Base-by-base conservation (phyloP, 306 rosid genomes). In the Abrus precatorius region DNA sequence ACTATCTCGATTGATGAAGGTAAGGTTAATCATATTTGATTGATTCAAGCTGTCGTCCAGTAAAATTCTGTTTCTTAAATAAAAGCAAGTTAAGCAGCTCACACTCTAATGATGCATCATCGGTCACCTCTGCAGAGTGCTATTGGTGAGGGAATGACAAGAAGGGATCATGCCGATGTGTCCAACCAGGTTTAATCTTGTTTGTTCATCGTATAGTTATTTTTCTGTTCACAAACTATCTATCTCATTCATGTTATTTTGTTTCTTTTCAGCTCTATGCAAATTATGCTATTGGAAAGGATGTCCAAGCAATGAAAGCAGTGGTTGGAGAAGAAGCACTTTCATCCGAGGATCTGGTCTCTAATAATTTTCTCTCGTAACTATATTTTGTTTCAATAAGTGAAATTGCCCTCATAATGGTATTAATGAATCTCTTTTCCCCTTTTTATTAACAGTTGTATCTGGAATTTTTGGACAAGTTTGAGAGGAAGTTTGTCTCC, bases 321-420 rank as follows among this genome's bases (percentile, higher is more conserved):
- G 99, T 96, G 84, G 99, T 96, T 1, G 99, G 99, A 90, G 99
- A 96, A 88, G 99, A 96, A 90, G 99, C 99, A 48, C 99, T 96
- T 74, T 96, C 99, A 69, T 96, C 98, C 0, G 99, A 96, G 89
- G 99, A 96, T 82, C 80, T 96, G 99, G 99, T 95, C 77, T 83
- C 81, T 71, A 69, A 54, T 76, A 74, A 38, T 49, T 69, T 62
- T 66, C 14, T 67, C 36, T 34, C 80, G 30, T 12, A 28, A 41
- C 12, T 14, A 36, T 72, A 10, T 69, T 82, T 50, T 59, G 38
- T 65, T 64, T 50, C 20, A 61, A 72, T 12, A 8, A 5, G 69
- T 73, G 57, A 74, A 44, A 53, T 45, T 69, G 38, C 12, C 68
- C 38, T 76, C 29, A 10, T 79, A 67, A 69, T 78, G 57, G 32